phyloP scores from a whole-genome alignment of 129 eudicot species.

The Cynara cardunculus region DNA sequence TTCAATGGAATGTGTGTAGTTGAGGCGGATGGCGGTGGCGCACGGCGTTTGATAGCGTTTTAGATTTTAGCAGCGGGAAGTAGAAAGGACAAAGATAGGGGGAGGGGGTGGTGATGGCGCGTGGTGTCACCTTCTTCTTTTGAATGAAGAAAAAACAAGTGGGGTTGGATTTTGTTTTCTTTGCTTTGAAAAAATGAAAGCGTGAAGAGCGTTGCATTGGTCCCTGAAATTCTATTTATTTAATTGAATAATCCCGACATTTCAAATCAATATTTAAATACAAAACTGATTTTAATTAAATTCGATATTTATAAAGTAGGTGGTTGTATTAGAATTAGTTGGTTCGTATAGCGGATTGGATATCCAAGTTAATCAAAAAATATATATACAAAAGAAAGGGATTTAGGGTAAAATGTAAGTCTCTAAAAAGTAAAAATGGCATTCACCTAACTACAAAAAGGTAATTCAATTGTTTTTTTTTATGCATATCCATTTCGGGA shows the following conservation, averaged over 20 bases:
- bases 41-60: slow-evolving; percentile 14
- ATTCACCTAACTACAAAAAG: too few relatives aligned
- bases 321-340: too few relatives aligned
- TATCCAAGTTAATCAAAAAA: too few relatives aligned
- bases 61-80: slow-evolving; percentile 12
- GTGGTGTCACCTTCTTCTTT: slow-evolving; percentile 35
- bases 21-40: slow-evolving; percentile 7
- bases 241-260: too few relatives aligned
- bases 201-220: slow-evolving; percentile 15
- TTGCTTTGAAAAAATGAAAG: slow-evolving; percentile 22
- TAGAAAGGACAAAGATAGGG: not conserved
- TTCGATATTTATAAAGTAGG: too few relatives aligned
- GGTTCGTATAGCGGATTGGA: too few relatives aligned
- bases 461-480: too few relatives aligned
- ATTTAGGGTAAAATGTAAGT: too few relatives aligned
- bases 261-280: not conserved
- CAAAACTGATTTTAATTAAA: not conserved
- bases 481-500: too few relatives aligned
- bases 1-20: slow-evolving; percentile 7
- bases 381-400: too few relatives aligned
- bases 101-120: slow-evolving; percentile 21
- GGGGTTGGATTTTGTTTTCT: slow-evolving; percentile 3
- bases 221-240: not conserved
- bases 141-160: slow-evolving; percentile 10
- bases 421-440: too few relatives aligned